These are phyloP conservation scores for Trichoderma simmonsii DNA, from an alignment of 2,329 filamentous ascomycete species.

Conservation along the genomic window DNA sequence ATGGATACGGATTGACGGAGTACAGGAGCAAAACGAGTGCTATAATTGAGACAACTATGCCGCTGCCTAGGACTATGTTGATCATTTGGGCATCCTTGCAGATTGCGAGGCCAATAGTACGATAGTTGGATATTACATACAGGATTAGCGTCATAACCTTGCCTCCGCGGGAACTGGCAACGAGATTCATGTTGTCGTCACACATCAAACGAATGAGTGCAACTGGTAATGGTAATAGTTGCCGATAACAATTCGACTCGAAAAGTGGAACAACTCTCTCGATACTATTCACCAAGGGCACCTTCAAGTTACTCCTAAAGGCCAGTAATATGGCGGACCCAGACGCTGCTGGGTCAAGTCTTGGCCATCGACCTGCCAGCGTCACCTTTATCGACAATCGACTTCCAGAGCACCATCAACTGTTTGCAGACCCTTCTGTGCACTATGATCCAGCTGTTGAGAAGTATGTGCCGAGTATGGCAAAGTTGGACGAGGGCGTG, in stretches of 20 bases:
- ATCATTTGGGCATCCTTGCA: not conserved
- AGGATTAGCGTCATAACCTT: not conserved
- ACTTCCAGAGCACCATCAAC: not conserved
- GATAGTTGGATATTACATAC: not conserved
- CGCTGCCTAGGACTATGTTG: not conserved
- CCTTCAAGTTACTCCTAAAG: not conserved
- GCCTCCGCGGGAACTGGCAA: not conserved
- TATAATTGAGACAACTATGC: not conserved
- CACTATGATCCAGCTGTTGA: not conserved
- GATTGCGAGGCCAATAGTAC: not conserved
- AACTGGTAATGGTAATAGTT: not conserved
- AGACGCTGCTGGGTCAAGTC: not conserved
- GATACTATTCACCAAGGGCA: not conserved
- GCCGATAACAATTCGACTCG: not conserved
- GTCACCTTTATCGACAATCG: slow-evolving; percentile 3
- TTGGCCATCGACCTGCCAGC: not conserved
- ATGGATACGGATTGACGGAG: not conserved
- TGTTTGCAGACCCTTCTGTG: not conserved
- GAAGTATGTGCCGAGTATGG: not conserved
- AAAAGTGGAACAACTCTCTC: not conserved
- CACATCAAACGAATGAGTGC: not conserved
- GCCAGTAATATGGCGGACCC: not conserved
- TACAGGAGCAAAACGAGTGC: not conserved
- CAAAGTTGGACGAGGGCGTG: not conserved
- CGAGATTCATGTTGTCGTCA: not conserved